A percentile compares a stretch with the other conserved stretches of the same genome.
Conservation (phyloP, 306 rosid genomes). For the Potentilla sterilis region DNA sequence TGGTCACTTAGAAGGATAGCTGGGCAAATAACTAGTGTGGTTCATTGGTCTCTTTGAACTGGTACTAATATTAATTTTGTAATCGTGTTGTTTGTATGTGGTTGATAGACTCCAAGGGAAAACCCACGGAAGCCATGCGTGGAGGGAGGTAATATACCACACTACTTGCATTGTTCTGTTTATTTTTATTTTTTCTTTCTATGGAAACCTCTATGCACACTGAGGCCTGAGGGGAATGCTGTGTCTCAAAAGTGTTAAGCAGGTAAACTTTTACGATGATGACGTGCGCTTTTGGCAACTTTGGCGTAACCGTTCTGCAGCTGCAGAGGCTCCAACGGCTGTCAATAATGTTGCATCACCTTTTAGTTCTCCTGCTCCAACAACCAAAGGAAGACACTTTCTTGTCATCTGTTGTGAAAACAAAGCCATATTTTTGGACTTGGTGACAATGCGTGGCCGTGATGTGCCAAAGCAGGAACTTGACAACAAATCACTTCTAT, state of each 20-base stretch:
- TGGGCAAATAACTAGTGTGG: slow-evolving; percentile 4
- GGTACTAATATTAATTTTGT: neutral
- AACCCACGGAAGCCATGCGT: slow-evolving; percentile 93
- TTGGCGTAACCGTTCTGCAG: slow-evolving; percentile 86
- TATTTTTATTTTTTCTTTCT: slow-evolving; percentile 18
- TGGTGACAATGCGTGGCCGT: slow-evolving; percentile 98
- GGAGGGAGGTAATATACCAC: slow-evolving; percentile 83
- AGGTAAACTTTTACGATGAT: slow-evolving; percentile 88
- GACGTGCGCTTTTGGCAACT: slow-evolving; percentile 98
- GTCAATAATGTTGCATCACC: slow-evolving; percentile 65
- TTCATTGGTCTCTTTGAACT: neutral
- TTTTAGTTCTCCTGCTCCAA: slow-evolving; percentile 77
- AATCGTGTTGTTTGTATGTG: slow-evolving; percentile 14
- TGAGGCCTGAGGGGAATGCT: slow-evolving; percentile 16
- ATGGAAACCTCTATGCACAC: slow-evolving; percentile 27
- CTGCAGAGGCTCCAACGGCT: slow-evolving; percentile 92
- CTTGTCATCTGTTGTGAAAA: slow-evolving; percentile 95
- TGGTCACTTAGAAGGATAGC: neutral
- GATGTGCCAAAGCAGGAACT: slow-evolving; percentile 97
- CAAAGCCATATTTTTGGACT: slow-evolving; percentile 95
- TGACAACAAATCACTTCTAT: slow-evolving; percentile 88
- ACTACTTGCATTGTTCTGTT: slow-evolving; percentile 19
- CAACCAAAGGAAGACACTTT: slow-evolving; percentile 97
- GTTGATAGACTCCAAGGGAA: slow-evolving; percentile 73
- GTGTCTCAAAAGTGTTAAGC: slow-evolving; percentile 72